Conservation (phyloP, 2,329 filamentous ascomycete genomes). For the Akanthomyces uredinophilus region DNA sequence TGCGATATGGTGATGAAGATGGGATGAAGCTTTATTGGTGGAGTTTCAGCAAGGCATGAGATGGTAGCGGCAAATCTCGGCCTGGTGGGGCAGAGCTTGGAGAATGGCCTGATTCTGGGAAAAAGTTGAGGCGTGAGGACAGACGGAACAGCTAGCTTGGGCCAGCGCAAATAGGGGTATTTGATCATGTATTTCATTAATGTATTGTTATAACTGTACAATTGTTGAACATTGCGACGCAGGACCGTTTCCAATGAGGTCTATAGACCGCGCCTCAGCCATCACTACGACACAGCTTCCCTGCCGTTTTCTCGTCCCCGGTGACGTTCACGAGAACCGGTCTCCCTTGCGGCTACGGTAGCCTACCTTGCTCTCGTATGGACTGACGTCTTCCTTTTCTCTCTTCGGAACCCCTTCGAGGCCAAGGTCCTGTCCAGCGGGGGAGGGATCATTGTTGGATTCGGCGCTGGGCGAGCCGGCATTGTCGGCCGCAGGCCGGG, state of each 20-base stretch:
- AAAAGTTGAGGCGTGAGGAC: not conserved
- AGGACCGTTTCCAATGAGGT: not conserved
- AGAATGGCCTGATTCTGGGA: conserved; percentile 10
- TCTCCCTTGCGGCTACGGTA: conserved; percentile 80
- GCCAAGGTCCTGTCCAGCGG: conserved; percentile 73
- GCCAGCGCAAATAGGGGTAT: not conserved
- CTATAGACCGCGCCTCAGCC: not conserved
- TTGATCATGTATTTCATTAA: conserved; percentile 5
- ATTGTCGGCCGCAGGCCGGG: conserved; percentile 39
- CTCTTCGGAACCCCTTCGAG: conserved; percentile 60
- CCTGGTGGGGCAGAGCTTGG: conserved; percentile 1
- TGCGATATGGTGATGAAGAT: not conserved
- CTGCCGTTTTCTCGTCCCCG: not conserved
- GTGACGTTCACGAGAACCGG: conserved; percentile 58
- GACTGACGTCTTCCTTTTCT: conserved; percentile 62
- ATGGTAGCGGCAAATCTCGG: conserved; percentile 13
- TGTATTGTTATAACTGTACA: not conserved
- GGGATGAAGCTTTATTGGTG: not conserved
- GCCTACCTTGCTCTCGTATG: conserved; percentile 76
- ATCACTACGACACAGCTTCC: not conserved
- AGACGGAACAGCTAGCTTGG: not conserved
- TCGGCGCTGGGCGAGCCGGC: conserved; percentile 64
- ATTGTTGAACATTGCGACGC: not conserved
- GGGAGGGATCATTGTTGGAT: conserved; percentile 73
- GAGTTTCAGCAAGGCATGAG: not conserved